Conservation (phyloP, 306 rosid genomes). For the Acmispon strigosus region DNA sequence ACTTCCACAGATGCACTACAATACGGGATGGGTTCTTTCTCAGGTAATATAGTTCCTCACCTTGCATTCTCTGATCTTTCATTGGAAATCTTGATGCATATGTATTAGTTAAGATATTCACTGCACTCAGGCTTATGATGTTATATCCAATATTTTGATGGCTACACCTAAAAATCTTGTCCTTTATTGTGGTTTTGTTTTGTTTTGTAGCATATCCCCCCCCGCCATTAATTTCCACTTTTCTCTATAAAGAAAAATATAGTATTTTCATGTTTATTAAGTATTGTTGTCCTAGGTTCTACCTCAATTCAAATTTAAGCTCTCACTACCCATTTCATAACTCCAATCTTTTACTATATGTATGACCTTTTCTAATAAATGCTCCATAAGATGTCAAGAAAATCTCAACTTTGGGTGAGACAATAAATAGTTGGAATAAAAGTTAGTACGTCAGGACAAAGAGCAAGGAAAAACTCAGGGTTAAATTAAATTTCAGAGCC, state of each 20-base stretch:
- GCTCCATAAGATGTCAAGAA: too few relatives aligned
- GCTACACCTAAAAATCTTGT: not conserved
- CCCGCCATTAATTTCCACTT: not conserved
- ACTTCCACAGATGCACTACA: constrained; percentile 82
- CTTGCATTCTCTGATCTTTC: not conserved
- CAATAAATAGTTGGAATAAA: too few relatives aligned
- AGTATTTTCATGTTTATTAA: not conserved
- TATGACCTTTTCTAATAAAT: too few relatives aligned
- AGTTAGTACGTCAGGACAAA: too few relatives aligned
- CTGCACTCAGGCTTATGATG: not conserved
- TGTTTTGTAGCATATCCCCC: not conserved
- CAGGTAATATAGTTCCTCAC: constrained; percentile 51
- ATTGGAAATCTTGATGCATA: not conserved
- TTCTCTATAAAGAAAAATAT: not conserved
- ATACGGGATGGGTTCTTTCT: constrained; percentile 95
- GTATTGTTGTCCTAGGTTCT: not conserved
- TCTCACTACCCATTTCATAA: too few relatives aligned
- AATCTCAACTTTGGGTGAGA: too few relatives aligned
- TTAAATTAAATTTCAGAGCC: not conserved
- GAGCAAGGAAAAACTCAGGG: too few relatives aligned
- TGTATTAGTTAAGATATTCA: not conserved
- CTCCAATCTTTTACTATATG: not conserved
- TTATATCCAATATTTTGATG: not conserved
- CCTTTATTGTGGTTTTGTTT: not conserved
- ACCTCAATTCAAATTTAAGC: not conserved